Conservation (phyloP, 257 asterid genomes). For the Fraxinus cuspidata region DNA sequence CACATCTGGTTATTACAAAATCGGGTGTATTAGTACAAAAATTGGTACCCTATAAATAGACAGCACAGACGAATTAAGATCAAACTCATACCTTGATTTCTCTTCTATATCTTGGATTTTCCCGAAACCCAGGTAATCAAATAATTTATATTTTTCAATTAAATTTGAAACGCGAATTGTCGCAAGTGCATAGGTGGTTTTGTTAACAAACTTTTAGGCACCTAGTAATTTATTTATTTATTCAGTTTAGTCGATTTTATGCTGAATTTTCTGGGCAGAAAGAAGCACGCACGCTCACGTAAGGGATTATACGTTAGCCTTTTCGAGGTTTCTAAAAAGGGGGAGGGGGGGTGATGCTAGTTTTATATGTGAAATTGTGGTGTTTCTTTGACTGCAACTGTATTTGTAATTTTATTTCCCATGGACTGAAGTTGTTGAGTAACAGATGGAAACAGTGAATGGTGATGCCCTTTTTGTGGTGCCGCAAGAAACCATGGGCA, state of each 20-base stretch:
- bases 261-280: too few relatives aligned
- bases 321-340: neutral
- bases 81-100: neutral
- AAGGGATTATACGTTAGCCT: neutral
- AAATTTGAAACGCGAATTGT: too few relatives aligned
- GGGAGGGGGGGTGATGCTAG: neutral
- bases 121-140: neutral
- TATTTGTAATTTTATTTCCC: neutral
- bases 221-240: neutral
- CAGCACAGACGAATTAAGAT: neutral
- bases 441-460: conserved; percentile 43
- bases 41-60: neutral
- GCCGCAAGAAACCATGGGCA: conserved; percentile 22
- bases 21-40: neutral
- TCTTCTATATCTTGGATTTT: neutral
- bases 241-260: neutral
- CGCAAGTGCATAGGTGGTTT: too few relatives aligned
- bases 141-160: neutral
- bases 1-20: neutral
- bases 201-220: neutral
- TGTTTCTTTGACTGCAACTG: neutral
- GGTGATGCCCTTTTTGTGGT: conserved; percentile 22
- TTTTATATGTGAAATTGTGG: neutral
- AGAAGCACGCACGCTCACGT: too few relatives aligned
- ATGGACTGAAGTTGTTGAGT: conserved; percentile 13